Percentiles rank a stretch among this genome's conserved stretches.
Conservation (phyloP, 2,329 filamentous ascomycete genomes). For the Ophiostoma pallidulum region DNA sequence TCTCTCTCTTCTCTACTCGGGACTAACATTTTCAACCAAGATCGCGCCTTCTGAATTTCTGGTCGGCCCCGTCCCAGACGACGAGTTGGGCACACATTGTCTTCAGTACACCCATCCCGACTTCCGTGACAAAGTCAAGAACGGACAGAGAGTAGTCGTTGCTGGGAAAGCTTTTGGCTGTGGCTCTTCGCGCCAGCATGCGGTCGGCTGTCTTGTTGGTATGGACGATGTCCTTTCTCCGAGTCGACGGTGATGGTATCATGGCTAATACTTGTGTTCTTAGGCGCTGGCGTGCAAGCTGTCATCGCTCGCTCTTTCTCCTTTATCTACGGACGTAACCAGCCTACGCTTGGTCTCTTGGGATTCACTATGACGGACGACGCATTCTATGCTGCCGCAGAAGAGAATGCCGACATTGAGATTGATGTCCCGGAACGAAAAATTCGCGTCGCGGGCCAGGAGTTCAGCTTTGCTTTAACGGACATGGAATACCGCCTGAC, state of each 20-base stretch:
- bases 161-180: slow-evolving; percentile 37
- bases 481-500: slow-evolving; percentile 31
- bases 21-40: no score
- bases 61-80: no score
- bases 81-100: slow-evolving; percentile 29
- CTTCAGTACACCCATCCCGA: slow-evolving; percentile 31
- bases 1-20: no score
- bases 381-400: slow-evolving; percentile 28
- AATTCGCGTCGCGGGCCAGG: slow-evolving; percentile 18
- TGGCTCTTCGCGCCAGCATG: slow-evolving; percentile 36
- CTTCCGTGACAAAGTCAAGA: slow-evolving; percentile 28
- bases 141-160: slow-evolving; percentile 32
- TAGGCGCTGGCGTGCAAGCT: slow-evolving; percentile 29
- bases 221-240: neutral
- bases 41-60: no score
- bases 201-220: no score
- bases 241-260: neutral
- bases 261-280: slow-evolving; percentile 9
- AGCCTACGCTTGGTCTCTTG: slow-evolving; percentile 34
- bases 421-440: slow-evolving; percentile 24
- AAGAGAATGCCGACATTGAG: slow-evolving; percentile 27
- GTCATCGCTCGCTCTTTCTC: slow-evolving; percentile 36
- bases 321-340: slow-evolving; percentile 37
- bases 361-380: slow-evolving; percentile 32
- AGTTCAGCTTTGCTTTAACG: slow-evolving; percentile 28